Base-by-base conservation (phyloP, 169 alveolate species). In the Eimeria necatrix region DNA sequence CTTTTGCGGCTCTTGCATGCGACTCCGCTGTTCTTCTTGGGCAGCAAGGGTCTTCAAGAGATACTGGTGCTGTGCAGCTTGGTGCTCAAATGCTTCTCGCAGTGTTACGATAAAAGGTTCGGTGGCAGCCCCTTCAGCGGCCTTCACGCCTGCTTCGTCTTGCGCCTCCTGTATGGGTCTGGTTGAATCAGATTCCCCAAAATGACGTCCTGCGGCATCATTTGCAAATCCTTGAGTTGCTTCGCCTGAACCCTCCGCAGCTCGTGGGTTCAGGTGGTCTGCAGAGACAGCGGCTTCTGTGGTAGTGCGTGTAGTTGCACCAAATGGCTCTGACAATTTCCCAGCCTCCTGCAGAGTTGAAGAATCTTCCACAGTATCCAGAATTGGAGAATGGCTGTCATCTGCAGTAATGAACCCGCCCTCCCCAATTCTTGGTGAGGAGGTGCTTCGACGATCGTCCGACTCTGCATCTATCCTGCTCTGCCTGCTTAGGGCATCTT, bases 1-100 rank as follows among this genome's bases (percentile, higher is more conserved):
- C 70, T 18, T 68, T 4, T 80, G 70, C 89, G 12, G 89, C 70
- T 80, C 70, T 22, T 49, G 89, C 46, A 80, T 80, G 89, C 49
- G 89, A 68, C 89, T 9, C 89, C 32, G 71, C 89, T 51, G 52
- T n/a, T 80, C 49, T 14, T 20, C 46, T 16, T 49, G 71, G 24
- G 20, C 20, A 6, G 64, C 71, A 56, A 49, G 5, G 64, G 70
- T 64, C 14, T 24, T 48, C 18, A 80, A 20, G 49, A 51, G 89
- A 4, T 49, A 48, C 51, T 51, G 89, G 16, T 80, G 89, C 70
- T 48, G 60, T 46, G 46, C 56, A 5, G 60, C 49, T 18, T 51
- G 89, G 41, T 4, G 10, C 53, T 51, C 89, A 1, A 51, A 20
- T 18, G 12, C 89, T 4, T 68, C 70, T 22, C 46, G 48, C 8